Evolutionary conservation across 2,329 filamentous ascomycete species (phyloP).

Genomic region (Fusarium protoensiforme): DNA sequence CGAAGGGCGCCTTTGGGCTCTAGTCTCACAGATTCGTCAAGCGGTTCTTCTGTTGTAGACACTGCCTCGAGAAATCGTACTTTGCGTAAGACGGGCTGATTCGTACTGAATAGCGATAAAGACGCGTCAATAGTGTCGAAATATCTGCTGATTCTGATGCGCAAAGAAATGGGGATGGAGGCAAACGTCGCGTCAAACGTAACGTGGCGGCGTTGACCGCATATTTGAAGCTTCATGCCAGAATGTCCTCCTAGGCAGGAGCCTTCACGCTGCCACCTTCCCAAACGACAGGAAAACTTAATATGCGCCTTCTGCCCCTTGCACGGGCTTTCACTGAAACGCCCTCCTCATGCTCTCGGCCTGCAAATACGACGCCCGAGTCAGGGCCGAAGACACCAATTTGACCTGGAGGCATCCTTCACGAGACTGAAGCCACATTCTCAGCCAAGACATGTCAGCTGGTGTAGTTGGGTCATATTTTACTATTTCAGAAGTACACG

Average conservation of each 20-base stretch:
- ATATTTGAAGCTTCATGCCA: neutral
- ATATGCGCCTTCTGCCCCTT: neutral
- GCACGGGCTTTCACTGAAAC: neutral
- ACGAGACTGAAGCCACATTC: neutral
- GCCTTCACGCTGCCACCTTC: neutral
- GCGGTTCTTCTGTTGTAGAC: neutral
- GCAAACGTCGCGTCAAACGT: neutral
- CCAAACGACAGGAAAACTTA: neutral
- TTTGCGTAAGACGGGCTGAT: neutral
- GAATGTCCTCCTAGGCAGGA: neutral
- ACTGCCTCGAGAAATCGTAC: neutral
- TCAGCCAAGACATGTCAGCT: neutral
- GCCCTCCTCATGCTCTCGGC: neutral
- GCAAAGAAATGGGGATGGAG: neutral
- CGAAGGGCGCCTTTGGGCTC: neutral
- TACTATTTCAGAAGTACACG: conserved; percentile 3
- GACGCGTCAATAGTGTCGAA: neutral
- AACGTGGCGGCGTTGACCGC: neutral
- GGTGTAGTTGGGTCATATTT: neutral
- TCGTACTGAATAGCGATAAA: neutral
- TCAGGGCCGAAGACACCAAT: neutral
- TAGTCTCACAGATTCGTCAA: neutral
- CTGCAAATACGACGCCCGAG: neutral
- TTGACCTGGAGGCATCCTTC: neutral
- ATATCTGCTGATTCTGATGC: neutral